Percentiles rank a stretch among this genome's conserved stretches.
Conservation (phyloP, 768 basidiomycete genomes). For the Boletus reticuloceps region DNA sequence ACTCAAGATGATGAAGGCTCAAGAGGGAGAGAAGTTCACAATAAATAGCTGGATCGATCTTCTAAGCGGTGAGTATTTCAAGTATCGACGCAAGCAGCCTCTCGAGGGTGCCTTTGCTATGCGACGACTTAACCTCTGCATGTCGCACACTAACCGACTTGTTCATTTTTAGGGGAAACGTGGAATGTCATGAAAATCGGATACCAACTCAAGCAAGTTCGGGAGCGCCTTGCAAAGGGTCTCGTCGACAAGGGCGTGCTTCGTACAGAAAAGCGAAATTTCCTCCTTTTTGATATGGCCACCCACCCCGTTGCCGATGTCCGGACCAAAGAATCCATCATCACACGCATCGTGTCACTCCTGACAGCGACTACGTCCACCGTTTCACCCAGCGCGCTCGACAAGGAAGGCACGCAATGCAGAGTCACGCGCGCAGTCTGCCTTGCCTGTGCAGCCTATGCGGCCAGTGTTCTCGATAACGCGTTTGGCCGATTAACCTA, state of each 20-base stretch:
- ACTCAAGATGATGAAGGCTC: constrained; percentile 90
- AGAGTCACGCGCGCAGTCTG: constrained; percentile 78
- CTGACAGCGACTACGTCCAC: constrained; percentile 82
- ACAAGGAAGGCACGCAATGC: constrained; percentile 77
- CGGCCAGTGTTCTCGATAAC: constrained; percentile 94
- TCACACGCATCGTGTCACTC: constrained; percentile 71
- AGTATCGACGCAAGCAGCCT: background rate
- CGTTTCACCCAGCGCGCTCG: constrained; percentile 71
- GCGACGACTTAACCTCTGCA: background rate
- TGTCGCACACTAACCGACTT: background rate
- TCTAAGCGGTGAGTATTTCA: constrained; percentile 64
- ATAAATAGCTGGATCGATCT: constrained; percentile 95
- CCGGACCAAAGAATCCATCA: constrained; percentile 82
- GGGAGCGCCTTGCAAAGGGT: constrained; percentile 95
- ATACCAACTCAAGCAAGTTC: constrained; percentile 97
- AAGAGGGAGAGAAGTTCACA: constrained; percentile 52
- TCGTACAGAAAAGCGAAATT: constrained; percentile 99
- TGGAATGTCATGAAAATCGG: constrained; percentile 99
- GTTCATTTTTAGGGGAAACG: constrained; percentile 74
- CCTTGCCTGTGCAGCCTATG: constrained; percentile 88
- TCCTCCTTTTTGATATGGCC: constrained; percentile 99
- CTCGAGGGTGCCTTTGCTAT: background rate
- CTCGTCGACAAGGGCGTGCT: constrained; percentile 98
- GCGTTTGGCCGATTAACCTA: constrained; percentile 86
- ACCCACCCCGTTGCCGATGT: constrained; percentile 97